Conservation (phyloP, 2,329 filamentous ascomycete species). For the Chaetomium olivaceum region DNA sequence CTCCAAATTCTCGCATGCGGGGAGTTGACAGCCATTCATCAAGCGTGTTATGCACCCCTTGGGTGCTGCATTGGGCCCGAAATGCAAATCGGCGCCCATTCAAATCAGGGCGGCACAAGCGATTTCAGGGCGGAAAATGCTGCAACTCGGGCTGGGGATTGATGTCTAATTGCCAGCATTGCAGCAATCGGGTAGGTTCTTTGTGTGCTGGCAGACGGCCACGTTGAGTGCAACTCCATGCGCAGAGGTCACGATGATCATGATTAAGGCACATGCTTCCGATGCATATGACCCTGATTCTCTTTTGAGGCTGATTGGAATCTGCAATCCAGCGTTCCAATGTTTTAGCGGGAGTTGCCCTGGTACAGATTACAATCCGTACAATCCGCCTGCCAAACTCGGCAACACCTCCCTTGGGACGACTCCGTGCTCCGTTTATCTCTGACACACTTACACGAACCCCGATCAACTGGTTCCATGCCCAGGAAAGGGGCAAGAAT, state of each 20-base stretch:
- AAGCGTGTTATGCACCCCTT: conserved; percentile 32
- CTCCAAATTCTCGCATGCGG: conserved; percentile 25
- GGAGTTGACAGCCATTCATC: conserved; percentile 32
- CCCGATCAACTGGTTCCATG: conserved; percentile 23
- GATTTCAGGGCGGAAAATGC: conserved; percentile 18
- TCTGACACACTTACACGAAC: conserved; percentile 21
- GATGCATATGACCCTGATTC: conserved; percentile 7
- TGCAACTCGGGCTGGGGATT: conserved; percentile 21
- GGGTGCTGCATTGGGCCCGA: conserved; percentile 17
- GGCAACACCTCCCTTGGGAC: conserved; percentile 23
- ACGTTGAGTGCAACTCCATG: conserved; percentile 17
- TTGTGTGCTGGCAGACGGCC: conserved; percentile 22
- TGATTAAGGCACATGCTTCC: conserved; percentile 23
- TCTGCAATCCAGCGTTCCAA: conserved; percentile 17
- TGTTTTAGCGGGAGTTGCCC: conserved; percentile 7
- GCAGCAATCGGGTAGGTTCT: neutral
- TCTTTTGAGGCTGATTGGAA: conserved; percentile 16
- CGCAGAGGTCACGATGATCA: conserved; percentile 8
- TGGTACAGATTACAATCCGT: too few species aligned
- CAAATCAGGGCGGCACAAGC: conserved; percentile 29
- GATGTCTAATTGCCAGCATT: conserved; percentile 24
- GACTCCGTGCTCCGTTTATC: conserved; percentile 29
- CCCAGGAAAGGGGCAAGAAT: conserved; percentile 5
- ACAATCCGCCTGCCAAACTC: conserved; percentile 22
- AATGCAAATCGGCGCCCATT: conserved; percentile 34